Evolutionary conservation across 208 protist genomes (phyloP).

Genomic region (Strigomonas oncopelti): DNA sequence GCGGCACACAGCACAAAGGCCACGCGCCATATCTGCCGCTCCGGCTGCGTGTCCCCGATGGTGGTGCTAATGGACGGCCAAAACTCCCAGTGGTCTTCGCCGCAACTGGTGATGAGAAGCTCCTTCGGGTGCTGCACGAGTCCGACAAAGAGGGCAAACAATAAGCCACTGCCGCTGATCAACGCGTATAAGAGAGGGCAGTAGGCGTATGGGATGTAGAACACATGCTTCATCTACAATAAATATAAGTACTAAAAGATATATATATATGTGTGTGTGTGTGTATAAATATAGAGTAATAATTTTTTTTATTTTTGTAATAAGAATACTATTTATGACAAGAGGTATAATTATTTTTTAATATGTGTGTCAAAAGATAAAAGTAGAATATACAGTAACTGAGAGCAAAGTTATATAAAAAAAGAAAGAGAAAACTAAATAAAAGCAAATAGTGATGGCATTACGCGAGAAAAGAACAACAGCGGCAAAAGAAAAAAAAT

Average conservation of each 20-base stretch:
- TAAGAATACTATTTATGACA: constrained; percentile 2
- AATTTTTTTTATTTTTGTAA: constrained; percentile 8
- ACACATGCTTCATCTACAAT: constrained; percentile 39
- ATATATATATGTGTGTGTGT: constrained; percentile 9
- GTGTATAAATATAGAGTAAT: not conserved
- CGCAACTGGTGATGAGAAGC: constrained; percentile 49
- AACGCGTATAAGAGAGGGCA: constrained; percentile 58
- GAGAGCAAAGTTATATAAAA: constrained; percentile 6
- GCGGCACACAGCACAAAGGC: constrained; percentile 50
- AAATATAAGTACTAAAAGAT: not conserved
- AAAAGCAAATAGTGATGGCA: not conserved
- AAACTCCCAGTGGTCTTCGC: constrained; percentile 57
- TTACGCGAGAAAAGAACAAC: not conserved
- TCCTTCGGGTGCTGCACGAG: constrained; percentile 36
- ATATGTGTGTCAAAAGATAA: no score
- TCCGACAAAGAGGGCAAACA: constrained; percentile 53
- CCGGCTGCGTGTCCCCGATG: constrained; percentile 62
- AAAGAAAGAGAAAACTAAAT: constrained; percentile 10
- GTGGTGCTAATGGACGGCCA: constrained; percentile 76
- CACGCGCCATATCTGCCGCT: constrained; percentile 66
- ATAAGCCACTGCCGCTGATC: constrained; percentile 31
- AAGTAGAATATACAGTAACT: not conserved
- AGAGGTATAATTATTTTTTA: constrained; percentile 5
- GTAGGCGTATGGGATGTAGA: constrained; percentile 71
- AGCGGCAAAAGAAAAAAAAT: no score